Evolutionary conservation across 73 alveolate genomes (phyloP), one percentile per base, ranked within the genome.

Genomic region (Paramecium primaurelia): DNA sequence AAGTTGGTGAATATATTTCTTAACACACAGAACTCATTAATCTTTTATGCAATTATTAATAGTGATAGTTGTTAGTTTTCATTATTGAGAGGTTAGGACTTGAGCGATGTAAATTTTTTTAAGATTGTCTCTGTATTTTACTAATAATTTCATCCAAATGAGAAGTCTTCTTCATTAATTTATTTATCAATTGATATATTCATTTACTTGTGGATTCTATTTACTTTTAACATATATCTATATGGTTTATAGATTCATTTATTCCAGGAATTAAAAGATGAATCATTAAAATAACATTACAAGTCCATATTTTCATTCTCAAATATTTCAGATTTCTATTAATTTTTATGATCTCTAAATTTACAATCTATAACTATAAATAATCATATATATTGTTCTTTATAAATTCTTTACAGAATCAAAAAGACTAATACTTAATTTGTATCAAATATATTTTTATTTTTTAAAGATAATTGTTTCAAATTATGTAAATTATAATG

Each of bases 151-250:
- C 47, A 26, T 80, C 91, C 91, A 80, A 40, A 26, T 80, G 91
- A 80, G 91, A 64, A 49, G 77, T 80, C 58, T 47, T 80, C 49
- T 80, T 80, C 75, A 80, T 80, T 80, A 40, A 32, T 80, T 80
- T 80, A 80, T 32, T 64, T 32, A 64, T 64, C 10, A 75, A 42
- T 75, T 30, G 91, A 42, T 80, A 80, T 36, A 20, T 64, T 54
- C 32, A 54, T 54, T n/a, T 54, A 18, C 14, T 5, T 40, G 12
- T 10, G 49, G 8, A 40, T 40, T 40, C 49, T 40, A 34, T 40
- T 40, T 38, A 38, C 49, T 8, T 40, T 7, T 10, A 40, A 40
- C 16, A 40, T 7, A 40, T 1, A 40, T 40, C 49, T 10, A 40
- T 2, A 10, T 40, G 49, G 16, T 40, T 7, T 8, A 40, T 40